Base-by-base conservation (phyloP, 495 filamentous ascomycete genomes). In the Penicillium daleae region DNA sequence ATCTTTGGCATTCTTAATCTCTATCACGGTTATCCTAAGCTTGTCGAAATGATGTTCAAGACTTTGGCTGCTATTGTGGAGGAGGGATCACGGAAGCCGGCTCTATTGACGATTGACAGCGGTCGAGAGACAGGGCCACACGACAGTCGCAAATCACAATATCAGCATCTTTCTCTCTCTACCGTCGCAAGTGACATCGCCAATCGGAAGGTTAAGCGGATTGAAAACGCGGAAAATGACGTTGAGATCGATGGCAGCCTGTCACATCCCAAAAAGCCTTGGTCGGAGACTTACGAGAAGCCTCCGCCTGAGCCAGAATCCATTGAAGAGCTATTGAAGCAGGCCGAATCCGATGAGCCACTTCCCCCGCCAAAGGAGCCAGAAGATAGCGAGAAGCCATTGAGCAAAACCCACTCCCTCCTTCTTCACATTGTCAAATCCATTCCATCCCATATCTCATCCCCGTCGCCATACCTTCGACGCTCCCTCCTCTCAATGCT, bases 1-100 rank as follows among this genome's bases (percentile, higher is more conserved):
- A 91, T 98, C 24, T 97, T 99, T 67, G 90, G 89, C 0, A 92
- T 95, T 4, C 73, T 99, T 33, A 93, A 97, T 62, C 87, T 90
- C 61, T 98, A 92, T 67, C 96, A 99, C 74, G 95, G 95, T 4
- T 98, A 98, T 71, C 89, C 92, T 1, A 81, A 84, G 35, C 86
- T 98, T 39, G 92, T 96, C 0, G 91, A 96, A 69, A 82, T 87
- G 62, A 81, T 99, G 37, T 98, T 97, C 74, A 80, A 86, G 21
- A 92, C 94, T 0, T 76, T 99, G 9, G 84, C 83, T 32, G 88
- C 89, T 37, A 86, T 97, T 46, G 92, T 94, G 17, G 87, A 92
- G 54, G 92, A 96, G 72, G 89, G 90, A 4, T 84, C 87, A 2
- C 90, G 87, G 63, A 85, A 84, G 10, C 82, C 85, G 33, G 82